A percentile compares a stretch with the other conserved stretches of the same genome.
These are phyloP conservation scores for Forsythia suspensa DNA, from an alignment of 257 asterid genomes.

Conservation along the genomic window DNA sequence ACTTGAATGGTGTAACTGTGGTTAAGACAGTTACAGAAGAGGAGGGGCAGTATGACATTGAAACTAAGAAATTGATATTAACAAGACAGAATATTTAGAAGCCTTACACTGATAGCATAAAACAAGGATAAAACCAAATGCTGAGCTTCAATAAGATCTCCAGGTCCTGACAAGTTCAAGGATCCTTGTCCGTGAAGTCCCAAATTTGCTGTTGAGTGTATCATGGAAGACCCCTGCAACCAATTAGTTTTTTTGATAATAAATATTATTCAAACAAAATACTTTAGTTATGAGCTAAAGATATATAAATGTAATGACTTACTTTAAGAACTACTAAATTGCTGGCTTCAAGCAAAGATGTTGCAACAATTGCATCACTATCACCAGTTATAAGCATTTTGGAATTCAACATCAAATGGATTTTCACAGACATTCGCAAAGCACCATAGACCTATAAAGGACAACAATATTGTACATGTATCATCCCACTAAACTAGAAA, in stretches of 20 bases:
- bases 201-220: conserved; percentile 86
- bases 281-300: conserved; percentile 6
- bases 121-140: conserved; percentile 85
- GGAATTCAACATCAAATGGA: conserved; percentile 86
- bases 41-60: background rate
- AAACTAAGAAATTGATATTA: background rate
- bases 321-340: conserved; percentile 92
- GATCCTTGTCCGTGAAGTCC: conserved; percentile 96
- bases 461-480: conserved; percentile 23
- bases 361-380: conserved; percentile 66
- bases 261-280: conserved; percentile 18
- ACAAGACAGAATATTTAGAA: conserved; percentile 18
- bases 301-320: conserved; percentile 21
- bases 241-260: conserved; percentile 14
- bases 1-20: background rate
- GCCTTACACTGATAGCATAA: conserved; percentile 76
- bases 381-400: conserved; percentile 72
- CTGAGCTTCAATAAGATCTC: conserved; percentile 89
- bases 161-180: conserved; percentile 84
- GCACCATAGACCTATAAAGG: conserved; percentile 79
- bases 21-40: background rate
- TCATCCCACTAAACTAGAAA: conserved; percentile 34
- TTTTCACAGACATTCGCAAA: conserved; percentile 89
- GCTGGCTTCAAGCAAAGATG: conserved; percentile 91
- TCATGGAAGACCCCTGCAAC: conserved; percentile 79